A percentile compares a stretch with the other conserved stretches of the same genome.
Conservation (phyloP, 148 eudicot species). For the Dysphania ambrosioides region DNA sequence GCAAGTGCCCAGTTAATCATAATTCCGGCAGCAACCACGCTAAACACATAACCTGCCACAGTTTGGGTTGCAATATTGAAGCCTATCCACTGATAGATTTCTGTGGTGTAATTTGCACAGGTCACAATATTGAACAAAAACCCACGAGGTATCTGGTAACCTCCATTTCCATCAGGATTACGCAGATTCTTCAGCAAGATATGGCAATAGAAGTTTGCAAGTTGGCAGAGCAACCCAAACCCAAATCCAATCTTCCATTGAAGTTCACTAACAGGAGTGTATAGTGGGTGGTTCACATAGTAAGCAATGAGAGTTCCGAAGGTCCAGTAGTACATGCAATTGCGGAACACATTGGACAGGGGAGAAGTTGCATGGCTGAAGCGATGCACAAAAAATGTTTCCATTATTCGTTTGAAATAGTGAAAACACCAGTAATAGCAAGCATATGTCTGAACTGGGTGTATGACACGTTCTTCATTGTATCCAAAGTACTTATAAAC, state of each 20-base stretch:
- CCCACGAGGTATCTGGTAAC: conserved; percentile 91
- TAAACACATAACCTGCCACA: conserved; percentile 80
- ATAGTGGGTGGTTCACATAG: conserved; percentile 83
- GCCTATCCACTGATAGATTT: conserved; percentile 96
- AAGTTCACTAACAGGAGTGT: conserved; percentile 84
- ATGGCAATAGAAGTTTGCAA: conserved; percentile 89
- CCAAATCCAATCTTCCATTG: conserved; percentile 93
- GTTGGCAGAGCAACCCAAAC: conserved; percentile 72
- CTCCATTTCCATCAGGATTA: conserved; percentile 51
- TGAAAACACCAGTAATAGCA: conserved; percentile 91
- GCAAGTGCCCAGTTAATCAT: conserved; percentile 99
- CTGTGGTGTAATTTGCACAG: conserved; percentile 95
- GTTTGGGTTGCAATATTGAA: conserved; percentile 96
- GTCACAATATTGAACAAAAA: conserved; percentile 95
- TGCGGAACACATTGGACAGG: conserved; percentile 79
- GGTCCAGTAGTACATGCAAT: conserved; percentile 89
- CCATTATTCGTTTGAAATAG: conserved; percentile 92
- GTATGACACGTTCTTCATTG: conserved; percentile 68
- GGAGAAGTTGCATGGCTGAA: conserved; percentile 99
- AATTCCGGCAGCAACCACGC: conserved; percentile 73
- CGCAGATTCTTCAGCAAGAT: conserved; percentile 85
- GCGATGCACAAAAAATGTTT: conserved; percentile 92
- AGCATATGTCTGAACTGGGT: conserved; percentile 90
- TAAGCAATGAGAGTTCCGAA: conserved; percentile 93
- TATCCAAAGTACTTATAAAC: conserved; percentile 71